A percentile compares a stretch with the other conserved stretches of the same genome.
These are phyloP conservation scores for Glycine tomentella DNA, from an alignment of 306 rosid species.

Conservation along the genomic window DNA sequence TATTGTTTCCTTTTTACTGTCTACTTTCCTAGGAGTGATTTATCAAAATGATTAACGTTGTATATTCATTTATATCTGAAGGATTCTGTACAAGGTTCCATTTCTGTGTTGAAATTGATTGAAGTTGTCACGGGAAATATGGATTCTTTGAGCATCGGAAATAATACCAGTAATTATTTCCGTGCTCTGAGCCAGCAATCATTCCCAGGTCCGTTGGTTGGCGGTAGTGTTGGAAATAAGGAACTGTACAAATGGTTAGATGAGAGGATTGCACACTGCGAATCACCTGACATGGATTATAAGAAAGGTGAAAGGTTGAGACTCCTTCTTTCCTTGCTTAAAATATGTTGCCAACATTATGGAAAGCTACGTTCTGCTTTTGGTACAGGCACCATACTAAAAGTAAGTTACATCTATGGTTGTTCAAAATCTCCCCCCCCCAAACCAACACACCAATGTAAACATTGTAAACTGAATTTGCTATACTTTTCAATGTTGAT, in stretches of 20 bases:
- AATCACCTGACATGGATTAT: constrained; percentile 69
- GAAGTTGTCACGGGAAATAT: constrained; percentile 69
- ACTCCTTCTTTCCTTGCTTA: constrained; percentile 90
- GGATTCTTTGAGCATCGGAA: constrained; percentile 56
- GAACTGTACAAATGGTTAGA: constrained; percentile 90
- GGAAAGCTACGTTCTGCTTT: constrained; percentile 95
- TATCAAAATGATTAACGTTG: constrained; percentile 46
- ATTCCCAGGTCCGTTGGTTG: constrained; percentile 96
- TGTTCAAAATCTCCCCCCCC: background rate
- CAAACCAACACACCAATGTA: background rate
- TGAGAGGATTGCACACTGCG: constrained; percentile 77
- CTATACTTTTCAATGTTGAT: background rate
- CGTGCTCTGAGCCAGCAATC: constrained; percentile 81
- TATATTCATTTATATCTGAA: constrained; percentile 57
- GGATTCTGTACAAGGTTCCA: constrained; percentile 69
- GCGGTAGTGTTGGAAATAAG: constrained; percentile 90
- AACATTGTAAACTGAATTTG: constrained; percentile 11
- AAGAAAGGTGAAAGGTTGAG: constrained; percentile 73
- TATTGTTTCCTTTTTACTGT: constrained; percentile 2
- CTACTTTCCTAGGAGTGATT: constrained; percentile 43
- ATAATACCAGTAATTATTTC: constrained; percentile 62
- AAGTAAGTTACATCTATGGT: constrained; percentile 55
- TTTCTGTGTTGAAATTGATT: constrained; percentile 76
- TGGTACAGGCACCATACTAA: constrained; percentile 66
- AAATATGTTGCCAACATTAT: constrained; percentile 85